phyloP scores from a whole-genome alignment of 1,139 yeast species.

The Yamadazyma conglobata region DNA sequence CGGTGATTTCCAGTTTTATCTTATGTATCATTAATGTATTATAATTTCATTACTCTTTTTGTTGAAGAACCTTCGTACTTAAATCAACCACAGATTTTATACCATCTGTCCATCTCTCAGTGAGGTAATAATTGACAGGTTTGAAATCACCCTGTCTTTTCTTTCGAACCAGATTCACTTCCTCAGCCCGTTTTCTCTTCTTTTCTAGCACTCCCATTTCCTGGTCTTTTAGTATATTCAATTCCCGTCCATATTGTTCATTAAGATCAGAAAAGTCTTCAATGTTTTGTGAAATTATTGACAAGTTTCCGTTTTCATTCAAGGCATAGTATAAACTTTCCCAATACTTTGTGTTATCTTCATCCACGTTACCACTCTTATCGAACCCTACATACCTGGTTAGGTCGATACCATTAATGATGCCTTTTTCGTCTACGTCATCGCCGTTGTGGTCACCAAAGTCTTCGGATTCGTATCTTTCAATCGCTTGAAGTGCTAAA shows the following conservation, averaged over 20 bases:
- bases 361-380: too few relatives aligned
- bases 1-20: too few relatives aligned
- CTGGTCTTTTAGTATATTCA: slow-evolving; percentile 17
- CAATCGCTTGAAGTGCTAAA: slow-evolving; percentile 24
- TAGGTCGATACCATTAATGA: slow-evolving; percentile 25
- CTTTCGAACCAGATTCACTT: slow-evolving; percentile 26
- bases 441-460: slow-evolving; percentile 20
- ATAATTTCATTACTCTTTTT: not conserved
- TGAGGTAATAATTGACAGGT: slow-evolving; percentile 35
- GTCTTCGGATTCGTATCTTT: slow-evolving; percentile 29
- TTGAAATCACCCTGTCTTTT: slow-evolving; percentile 34
- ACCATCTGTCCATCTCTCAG: slow-evolving; percentile 39
- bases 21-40: too few relatives aligned
- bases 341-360: slow-evolving; percentile 14
- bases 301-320: slow-evolving; percentile 10
- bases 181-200: slow-evolving; percentile 32
- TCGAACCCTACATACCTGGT: slow-evolving; percentile 18
- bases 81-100: slow-evolving; percentile 34
- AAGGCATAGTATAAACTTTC: slow-evolving; percentile 20
- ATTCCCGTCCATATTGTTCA: slow-evolving; percentile 18
- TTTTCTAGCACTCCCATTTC: slow-evolving; percentile 17
- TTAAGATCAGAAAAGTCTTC: slow-evolving; percentile 16
- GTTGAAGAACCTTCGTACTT: slow-evolving; percentile 23
- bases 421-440: slow-evolving; percentile 16
- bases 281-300: slow-evolving; percentile 10